phyloP scores from a whole-genome alignment of 1,139 yeast species.

The Geotrichum fermentans region DNA sequence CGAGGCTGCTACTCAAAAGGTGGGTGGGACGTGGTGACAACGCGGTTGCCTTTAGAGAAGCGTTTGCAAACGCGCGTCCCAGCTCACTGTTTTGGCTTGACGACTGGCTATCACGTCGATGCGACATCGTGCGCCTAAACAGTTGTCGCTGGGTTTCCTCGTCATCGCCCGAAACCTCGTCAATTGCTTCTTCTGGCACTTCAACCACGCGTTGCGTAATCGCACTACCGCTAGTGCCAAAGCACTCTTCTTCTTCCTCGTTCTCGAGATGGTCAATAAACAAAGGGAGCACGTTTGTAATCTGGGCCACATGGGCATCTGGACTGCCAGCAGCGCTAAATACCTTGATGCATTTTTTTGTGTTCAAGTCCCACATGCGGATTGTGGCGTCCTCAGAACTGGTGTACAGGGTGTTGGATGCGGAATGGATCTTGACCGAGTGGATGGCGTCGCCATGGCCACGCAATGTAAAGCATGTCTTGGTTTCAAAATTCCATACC shows the following conservation, averaged over 20 bases:
- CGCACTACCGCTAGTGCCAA: background rate
- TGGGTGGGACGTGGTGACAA: slow-evolving; percentile 57
- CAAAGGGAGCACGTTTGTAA: slow-evolving; percentile 83
- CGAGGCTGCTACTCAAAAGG: slow-evolving; percentile 78
- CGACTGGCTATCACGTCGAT: background rate
- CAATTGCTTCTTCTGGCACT: background rate
- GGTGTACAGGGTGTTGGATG: slow-evolving; percentile 73
- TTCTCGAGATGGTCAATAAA: slow-evolving; percentile 47
- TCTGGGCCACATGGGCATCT: slow-evolving; percentile 50
- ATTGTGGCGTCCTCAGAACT: slow-evolving; percentile 90
- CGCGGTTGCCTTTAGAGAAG: background rate
- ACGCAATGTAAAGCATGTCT: slow-evolving; percentile 85
- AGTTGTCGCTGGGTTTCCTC: slow-evolving; percentile 7
- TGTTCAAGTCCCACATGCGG: slow-evolving; percentile 87
- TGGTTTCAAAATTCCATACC: slow-evolving; percentile 92
- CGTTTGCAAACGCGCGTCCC: background rate
- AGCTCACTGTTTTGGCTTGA: background rate
- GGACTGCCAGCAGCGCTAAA: slow-evolving; percentile 49
- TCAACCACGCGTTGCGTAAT: background rate
- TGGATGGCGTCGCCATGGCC: slow-evolving; percentile 95
- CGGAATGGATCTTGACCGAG: slow-evolving; percentile 78
- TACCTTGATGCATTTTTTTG: slow-evolving; percentile 71
- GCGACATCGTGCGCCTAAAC: background rate
- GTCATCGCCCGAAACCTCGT: background rate
- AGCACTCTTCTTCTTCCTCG: slow-evolving; percentile 17